Evolutionary conservation across 805 yeast genomes (phyloP), one percentile per base, ranked within the genome.

Genomic region (Kluyveromyces siamensis): DNA sequence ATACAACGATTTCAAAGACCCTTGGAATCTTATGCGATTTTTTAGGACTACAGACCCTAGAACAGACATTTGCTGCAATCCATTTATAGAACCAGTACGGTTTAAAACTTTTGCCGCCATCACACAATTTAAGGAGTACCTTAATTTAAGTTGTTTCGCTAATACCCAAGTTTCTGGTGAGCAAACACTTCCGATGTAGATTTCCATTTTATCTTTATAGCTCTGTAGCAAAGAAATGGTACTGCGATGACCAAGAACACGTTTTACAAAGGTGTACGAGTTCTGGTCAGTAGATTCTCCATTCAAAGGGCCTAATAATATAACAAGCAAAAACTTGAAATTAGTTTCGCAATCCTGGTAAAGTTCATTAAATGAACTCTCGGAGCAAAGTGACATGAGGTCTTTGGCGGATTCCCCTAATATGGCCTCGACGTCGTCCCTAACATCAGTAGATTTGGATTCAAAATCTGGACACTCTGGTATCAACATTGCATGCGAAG

Each of bases 161-260:
- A 85, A 75, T 50, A 80, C 80, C 69, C 77, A 80, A 2, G 85
- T 77, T 61, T 85, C 91, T 0, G 83, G 73, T 53, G 80, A 80
- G 14, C 72, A 65, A 21, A 79, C 80, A 53, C 81, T 79, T 0
- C 87, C 86, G 38, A 84, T 74, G 73, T 83, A 85, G 1, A 83
- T 69, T 1, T 79, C 52, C n/a, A 77, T 50, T 42, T 82, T 72
- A 39, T 76, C 70, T 2, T 66, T 65, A 40, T 57, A 52, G 4
- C 56, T 53, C 11, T 63, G 61, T 42, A 72, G 52, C 41, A 65
- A 61, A 35, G 70, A 59, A 14, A 73, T 60, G 36, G 80, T 76
- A 30, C 63, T 57, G 1, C 66, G 72, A 54, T 75, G 76, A 44
- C 74, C 70, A 39, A 81, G 57, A 10, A 79, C 66, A 18, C 66